Evolutionary conservation across 1,139 yeast genomes (phyloP), one percentile per base, ranked within the genome.

Genomic region (Geotrichum carabidarum): DNA sequence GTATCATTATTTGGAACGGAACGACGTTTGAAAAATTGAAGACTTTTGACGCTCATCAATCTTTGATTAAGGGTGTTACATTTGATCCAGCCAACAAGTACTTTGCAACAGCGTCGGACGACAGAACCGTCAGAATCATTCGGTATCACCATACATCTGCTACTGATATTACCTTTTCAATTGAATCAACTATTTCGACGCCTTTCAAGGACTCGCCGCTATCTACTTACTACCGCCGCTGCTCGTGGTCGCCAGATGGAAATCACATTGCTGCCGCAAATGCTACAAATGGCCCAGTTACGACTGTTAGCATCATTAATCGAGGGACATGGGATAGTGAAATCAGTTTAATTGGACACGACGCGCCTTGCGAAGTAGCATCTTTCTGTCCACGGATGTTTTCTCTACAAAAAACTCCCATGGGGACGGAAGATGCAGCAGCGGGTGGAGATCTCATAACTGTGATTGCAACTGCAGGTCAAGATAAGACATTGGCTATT

Each of bases 181-280:
- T 91, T 65, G 99, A 93, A 67, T 85, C 87, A 56, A 80, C 88
- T 5, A 84, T 93, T 2, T 73, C 83, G 44, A 85, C 84, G 37
- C 99, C 99, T 0, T 94, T 93, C 72, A 79, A 77, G 56, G 88
- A 85, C 61, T 87, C 96, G 0, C 99, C 99, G 1, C 75, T 91
- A 59, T 89, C 96, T 0, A 90, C 98, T 0, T 93, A 93, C 69
- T 93, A 90, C 68, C 76, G 99, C 61, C 75, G 99, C 61, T 81
- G 90, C 71, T 86, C 96, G 31, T 93, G 99, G 99, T 88, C 97
- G 0, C 99, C 99, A 0, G 98, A 93, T 70, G 99, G 99, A 1
- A 94, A 88, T 67, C 93, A 86, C 64, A 86, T 94, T 51, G 98
- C 97, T 0, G 96, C 88, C 0, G 96, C 99, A 0, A 94, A 94